Base-by-base conservation (phyloP, 805 yeast genomes). In the Kluyveromyces nonfermentans region DNA sequence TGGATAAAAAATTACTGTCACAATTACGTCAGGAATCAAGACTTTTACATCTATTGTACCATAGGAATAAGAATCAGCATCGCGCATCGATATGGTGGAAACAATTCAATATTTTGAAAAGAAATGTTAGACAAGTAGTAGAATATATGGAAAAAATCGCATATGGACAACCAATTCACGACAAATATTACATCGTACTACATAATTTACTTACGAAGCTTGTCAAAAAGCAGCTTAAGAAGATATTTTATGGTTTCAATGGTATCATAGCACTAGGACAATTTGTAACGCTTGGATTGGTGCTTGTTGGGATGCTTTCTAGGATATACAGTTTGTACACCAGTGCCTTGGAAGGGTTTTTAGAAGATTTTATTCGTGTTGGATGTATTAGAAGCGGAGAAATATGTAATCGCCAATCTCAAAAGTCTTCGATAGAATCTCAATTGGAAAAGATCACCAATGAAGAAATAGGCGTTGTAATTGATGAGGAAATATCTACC, bases 21-120 rank as follows among this genome's bases (percentile, higher is more conserved):
- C 33, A 38, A 28, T 41, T 74, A 3, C 51, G 51, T 33, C 67
- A 60, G 38, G 96, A 88, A 62, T 75, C 64, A 42, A 71, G 74
- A 19, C 53, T 85, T 4, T 59, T 86, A 4, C 82, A 77, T 50
- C 61, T 86, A 33, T 50, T 85, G 3, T 78, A 82, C 55, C 85
- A 82, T 53, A 68, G 95, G 49, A 82, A 80, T 61, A 69, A 72
- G 42, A 85, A 85, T 59, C 96, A 88, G 59, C 95, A 86, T 55
- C 67, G 80, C 3, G 73, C 71, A 7, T 73, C 85, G 25, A 55
- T 57, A 7, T 88, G 96, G 96, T 88, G 95, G 90, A 73, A 68
- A 47, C 71, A 75, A 46, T 64, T 88, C 34, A 72, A 78, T 47
- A 71, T 80, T 8, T 54, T 86, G 21, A 84, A 82, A 51, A 71